These are phyloP conservation scores for Picochlorum sp. DNA, from an alignment of 139 green algal species.

Conservation along the genomic window DNA sequence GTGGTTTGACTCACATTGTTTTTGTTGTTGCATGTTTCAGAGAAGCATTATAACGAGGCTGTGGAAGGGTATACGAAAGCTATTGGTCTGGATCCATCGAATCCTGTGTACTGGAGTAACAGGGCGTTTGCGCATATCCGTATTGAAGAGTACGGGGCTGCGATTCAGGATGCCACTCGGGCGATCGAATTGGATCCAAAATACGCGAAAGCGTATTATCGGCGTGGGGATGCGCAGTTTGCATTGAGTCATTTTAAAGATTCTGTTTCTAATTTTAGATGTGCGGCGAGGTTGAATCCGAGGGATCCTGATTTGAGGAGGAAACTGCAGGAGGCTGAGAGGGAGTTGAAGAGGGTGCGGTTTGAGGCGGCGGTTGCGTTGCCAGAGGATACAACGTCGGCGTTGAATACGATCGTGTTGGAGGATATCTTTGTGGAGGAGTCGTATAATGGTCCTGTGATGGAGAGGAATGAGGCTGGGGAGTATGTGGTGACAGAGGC, in stretches of 20 bases:
- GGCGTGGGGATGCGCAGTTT: conserved; percentile 79
- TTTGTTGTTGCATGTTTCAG: conserved; percentile 32
- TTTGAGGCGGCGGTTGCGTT: conserved; percentile 81
- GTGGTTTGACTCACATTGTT: not conserved
- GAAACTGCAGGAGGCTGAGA: conserved; percentile 83
- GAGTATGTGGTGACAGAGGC: conserved; percentile 63
- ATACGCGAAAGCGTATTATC: conserved; percentile 94
- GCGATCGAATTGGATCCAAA: conserved; percentile 76
- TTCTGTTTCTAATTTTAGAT: conserved; percentile 82
- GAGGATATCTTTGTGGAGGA: conserved; percentile 69
- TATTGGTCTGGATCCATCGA: conserved; percentile 62
- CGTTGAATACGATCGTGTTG: conserved; percentile 55
- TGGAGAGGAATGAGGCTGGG: conserved; percentile 52
- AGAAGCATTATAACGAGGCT: conserved; percentile 71
- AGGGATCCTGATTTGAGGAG: conserved; percentile 80
- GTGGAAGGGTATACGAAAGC: conserved; percentile 77
- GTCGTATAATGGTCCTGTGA: conserved; percentile 71
- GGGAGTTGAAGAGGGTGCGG: conserved; percentile 69
- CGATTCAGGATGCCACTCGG: conserved; percentile 77
- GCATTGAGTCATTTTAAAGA: conserved; percentile 81
- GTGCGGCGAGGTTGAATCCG: conserved; percentile 61
- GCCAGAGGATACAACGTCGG: conserved; percentile 34
- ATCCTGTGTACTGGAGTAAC: conserved; percentile 79
- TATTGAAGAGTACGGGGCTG: conserved; percentile 85
- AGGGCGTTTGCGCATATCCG: conserved; percentile 77